These are phyloP conservation scores for Grifola frondosa DNA, from an alignment of 1,284 basidiomycete species.

Conservation along the genomic window DNA sequence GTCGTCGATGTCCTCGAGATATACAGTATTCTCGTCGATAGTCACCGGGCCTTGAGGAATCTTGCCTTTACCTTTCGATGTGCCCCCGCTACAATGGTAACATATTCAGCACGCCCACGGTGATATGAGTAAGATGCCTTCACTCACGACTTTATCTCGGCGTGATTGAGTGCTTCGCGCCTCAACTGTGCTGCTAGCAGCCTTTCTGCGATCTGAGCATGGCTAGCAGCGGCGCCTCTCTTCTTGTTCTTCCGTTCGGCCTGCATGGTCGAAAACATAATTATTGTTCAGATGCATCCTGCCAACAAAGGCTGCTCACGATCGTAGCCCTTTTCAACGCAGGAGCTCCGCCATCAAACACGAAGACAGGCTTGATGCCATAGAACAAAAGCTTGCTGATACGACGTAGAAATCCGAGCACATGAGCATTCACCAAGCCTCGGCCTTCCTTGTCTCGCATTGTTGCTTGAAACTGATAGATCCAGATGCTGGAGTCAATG, in stretches of 20 bases:
- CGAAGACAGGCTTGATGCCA: slow-evolving; percentile 95
- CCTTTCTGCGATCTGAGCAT: slow-evolving; percentile 85
- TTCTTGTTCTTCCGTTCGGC: slow-evolving; percentile 86
- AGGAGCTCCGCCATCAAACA: slow-evolving; percentile 95
- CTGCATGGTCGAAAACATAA: slow-evolving; percentile 39
- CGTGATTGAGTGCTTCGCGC: slow-evolving; percentile 82
- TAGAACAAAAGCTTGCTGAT: slow-evolving; percentile 96
- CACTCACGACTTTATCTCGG: slow-evolving; percentile 40
- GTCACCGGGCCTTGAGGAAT: slow-evolving; percentile 38
- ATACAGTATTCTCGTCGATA: slow-evolving; percentile 73
- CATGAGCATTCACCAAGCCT: slow-evolving; percentile 90
- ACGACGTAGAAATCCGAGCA: slow-evolving; percentile 90
- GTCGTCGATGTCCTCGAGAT: slow-evolving; percentile 83
- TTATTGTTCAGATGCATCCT: not conserved
- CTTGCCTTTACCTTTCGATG: slow-evolving; percentile 48
- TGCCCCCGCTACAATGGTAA: too few relatives aligned
- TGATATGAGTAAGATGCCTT: not conserved
- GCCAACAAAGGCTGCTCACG: slow-evolving; percentile 49
- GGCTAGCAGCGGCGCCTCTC: slow-evolving; percentile 80
- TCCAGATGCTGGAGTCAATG: slow-evolving; percentile 99
- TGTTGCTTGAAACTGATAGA: slow-evolving; percentile 98
- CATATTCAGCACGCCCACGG: not conserved
- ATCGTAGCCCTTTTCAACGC: slow-evolving; percentile 85
- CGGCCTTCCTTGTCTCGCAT: slow-evolving; percentile 98
- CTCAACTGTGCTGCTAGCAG: slow-evolving; percentile 93